phyloP scores from a whole-genome alignment of 1,284 basidiomycete genomes.

The Ceraceosorus bombacis region DNA sequence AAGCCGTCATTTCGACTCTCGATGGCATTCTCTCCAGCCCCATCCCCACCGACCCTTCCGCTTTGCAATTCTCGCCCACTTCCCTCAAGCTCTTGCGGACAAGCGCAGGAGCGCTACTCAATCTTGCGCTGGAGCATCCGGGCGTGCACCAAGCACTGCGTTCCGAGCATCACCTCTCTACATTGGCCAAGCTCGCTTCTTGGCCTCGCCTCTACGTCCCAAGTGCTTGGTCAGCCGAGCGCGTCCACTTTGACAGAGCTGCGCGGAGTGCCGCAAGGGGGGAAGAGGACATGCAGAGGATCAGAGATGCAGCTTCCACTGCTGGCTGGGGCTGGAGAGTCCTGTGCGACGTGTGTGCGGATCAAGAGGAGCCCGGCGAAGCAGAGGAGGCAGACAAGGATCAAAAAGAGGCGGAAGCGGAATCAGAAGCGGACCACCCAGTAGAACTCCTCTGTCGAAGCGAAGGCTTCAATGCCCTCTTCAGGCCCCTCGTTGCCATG shows the following conservation, averaged over 20 bases:
- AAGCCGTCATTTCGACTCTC: conserved; percentile 1
- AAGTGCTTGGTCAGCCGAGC: conserved; percentile 18
- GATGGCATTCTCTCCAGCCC: not conserved
- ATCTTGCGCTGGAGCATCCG: conserved; percentile 66
- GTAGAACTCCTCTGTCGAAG: not conserved
- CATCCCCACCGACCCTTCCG: not conserved
- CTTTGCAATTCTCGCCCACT: conserved; percentile 17
- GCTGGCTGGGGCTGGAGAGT: conserved; percentile 8
- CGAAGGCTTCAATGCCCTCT: not conserved
- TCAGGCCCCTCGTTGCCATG: not conserved
- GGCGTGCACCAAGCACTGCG: conserved; percentile 41
- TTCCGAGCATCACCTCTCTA: not conserved
- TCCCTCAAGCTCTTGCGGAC: conserved; percentile 65
- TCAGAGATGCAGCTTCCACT: conserved; percentile 22
- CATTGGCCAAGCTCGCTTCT: conserved; percentile 6
- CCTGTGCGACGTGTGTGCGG: not conserved
- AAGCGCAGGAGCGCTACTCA: conserved; percentile 69
- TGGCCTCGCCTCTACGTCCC: conserved; percentile 22
- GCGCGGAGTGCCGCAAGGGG: conserved; percentile 15
- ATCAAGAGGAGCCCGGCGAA: not conserved
- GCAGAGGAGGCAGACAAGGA: not conserved
- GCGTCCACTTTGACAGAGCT: not conserved
- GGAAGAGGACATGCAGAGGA: conserved; percentile 16
- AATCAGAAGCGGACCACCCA: not conserved
- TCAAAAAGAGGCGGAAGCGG: not conserved